Conservation (phyloP, 352 stramenopile species). For the Phytophthora lateralis region DNA sequence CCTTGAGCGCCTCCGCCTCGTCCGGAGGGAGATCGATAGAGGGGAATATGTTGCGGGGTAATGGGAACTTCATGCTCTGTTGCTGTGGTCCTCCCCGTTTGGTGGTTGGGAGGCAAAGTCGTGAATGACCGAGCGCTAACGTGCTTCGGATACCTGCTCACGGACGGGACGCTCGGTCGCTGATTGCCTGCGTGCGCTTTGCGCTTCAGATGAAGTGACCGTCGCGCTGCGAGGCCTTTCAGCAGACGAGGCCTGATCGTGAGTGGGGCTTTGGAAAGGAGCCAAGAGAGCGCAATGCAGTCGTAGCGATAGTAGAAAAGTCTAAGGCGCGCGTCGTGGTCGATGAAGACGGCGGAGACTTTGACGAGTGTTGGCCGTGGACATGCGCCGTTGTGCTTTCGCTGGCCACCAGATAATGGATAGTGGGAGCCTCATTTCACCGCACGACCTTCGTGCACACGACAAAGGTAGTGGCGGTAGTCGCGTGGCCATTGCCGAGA, state of each 20-base stretch:
- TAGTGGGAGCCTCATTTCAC: constrained; percentile 1
- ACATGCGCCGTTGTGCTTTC: no score
- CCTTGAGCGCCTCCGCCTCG: constrained; percentile 17
- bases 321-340: no score
- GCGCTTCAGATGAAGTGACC: constrained; percentile 3
- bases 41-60: constrained; percentile 35
- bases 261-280: not conserved
- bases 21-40: constrained; percentile 15
- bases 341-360: no score
- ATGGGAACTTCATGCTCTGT: constrained; percentile 32
- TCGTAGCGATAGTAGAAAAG: not conserved
- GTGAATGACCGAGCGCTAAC: constrained; percentile 13
- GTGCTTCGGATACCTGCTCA: constrained; percentile 8
- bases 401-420: not conserved
- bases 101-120: constrained; percentile 17
- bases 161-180: constrained; percentile 3
- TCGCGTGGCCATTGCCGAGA: not conserved
- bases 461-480: not conserved
- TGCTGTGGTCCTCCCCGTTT: constrained; percentile 3
- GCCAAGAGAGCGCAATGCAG: constrained; percentile 1
- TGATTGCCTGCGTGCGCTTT: constrained; percentile 22
- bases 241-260: constrained; percentile 17
- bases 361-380: no score
- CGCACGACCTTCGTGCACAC: not conserved
- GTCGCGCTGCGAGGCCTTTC: constrained; percentile 10